These are phyloP conservation scores for Oldenlandia corymbosa DNA, from an alignment of 257 asterid species.

Conservation along the genomic window DNA sequence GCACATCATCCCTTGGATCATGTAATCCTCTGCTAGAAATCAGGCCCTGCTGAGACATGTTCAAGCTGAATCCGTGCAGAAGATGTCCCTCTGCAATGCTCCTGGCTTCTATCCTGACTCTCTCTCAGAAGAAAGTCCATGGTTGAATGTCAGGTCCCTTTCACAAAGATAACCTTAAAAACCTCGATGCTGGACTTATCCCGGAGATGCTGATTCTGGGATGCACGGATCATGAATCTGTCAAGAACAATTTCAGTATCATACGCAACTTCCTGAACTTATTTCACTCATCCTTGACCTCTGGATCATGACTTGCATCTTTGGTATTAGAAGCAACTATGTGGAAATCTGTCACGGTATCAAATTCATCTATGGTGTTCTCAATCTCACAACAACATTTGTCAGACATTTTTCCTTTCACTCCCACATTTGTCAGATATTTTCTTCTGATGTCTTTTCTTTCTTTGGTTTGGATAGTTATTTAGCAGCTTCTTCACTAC, in stretches of 20 bases:
- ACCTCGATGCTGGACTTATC: neutral
- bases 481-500: too few relatives aligned
- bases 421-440: neutral
- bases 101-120: slow-evolving; percentile 15
- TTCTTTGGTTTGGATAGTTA: too few relatives aligned
- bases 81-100: slow-evolving; percentile 20
- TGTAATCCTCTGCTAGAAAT: neutral
- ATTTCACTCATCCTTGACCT: slow-evolving; percentile 28
- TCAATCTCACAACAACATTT: neutral
- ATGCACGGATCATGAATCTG: slow-evolving; percentile 18
- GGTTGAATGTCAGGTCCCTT: slow-evolving; percentile 4
- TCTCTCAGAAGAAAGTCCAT: slow-evolving; percentile 17
- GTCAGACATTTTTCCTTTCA: neutral
- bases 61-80: slow-evolving; percentile 18
- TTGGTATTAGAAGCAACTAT: slow-evolving; percentile 24
- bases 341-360: slow-evolving; percentile 12
- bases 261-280: slow-evolving; percentile 26
- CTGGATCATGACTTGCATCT: slow-evolving; percentile 22
- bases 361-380: slow-evolving; percentile 8
- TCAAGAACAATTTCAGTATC: slow-evolving; percentile 25
- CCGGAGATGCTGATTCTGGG: neutral
- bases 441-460: too few relatives aligned
- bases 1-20: slow-evolving; percentile 25
- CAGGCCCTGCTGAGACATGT: neutral
- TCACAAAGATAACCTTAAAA: neutral